phyloP scores from a whole-genome alignment of 441 rosid genomes.

The Gossypium armourianum region DNA sequence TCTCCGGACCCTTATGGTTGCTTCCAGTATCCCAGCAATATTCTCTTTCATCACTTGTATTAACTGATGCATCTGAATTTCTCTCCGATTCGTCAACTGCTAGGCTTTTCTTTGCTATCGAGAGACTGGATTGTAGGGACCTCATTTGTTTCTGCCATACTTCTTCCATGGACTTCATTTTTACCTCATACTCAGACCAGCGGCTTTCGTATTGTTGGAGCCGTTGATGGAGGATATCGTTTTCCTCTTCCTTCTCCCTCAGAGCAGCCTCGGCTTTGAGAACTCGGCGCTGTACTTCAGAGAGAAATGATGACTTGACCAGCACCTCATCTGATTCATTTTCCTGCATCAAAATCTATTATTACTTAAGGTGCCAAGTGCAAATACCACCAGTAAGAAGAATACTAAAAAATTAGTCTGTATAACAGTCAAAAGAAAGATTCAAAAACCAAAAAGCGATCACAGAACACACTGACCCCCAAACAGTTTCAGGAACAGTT shows the following conservation, averaged over 20 bases:
- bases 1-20: slow-evolving; percentile 45
- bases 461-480: neutral
- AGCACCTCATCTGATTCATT: slow-evolving; percentile 70
- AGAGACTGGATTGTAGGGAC: slow-evolving; percentile 85
- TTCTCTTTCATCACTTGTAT: slow-evolving; percentile 62
- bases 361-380: neutral
- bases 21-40: slow-evolving; percentile 54
- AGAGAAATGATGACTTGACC: slow-evolving; percentile 80
- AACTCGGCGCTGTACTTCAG: slow-evolving; percentile 80
- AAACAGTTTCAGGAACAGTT: neutral
- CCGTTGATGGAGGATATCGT: slow-evolving; percentile 80
- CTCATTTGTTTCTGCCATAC: slow-evolving; percentile 99
- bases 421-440: neutral
- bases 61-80: slow-evolving; percentile 84
- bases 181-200: slow-evolving; percentile 87
- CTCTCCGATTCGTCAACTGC: slow-evolving; percentile 71
- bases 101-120: slow-evolving; percentile 93
- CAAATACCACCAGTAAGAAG: neutral
- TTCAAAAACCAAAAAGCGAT: neutral
- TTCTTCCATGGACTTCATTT: slow-evolving; percentile 99
- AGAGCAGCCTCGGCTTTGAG: slow-evolving; percentile 78
- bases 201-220: slow-evolving; percentile 89
- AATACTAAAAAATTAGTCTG: neutral
- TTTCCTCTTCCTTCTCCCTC: slow-evolving; percentile 89
- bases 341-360: slow-evolving; percentile 26